phyloP scores from a whole-genome alignment of 257 asterid genomes.

The Solanum etuberosum region DNA sequence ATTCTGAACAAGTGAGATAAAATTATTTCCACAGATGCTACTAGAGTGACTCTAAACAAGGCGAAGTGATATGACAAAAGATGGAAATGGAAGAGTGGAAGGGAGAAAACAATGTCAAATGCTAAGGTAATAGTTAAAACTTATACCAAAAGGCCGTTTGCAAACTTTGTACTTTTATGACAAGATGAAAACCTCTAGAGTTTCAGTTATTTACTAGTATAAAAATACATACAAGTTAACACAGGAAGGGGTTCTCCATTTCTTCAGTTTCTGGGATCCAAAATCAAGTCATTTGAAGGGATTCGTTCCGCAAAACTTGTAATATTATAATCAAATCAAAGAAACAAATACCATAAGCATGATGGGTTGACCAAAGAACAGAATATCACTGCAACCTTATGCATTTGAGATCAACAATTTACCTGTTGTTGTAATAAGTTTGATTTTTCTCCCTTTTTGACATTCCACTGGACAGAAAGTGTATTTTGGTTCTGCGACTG shows the following conservation, averaged over 20 bases:
- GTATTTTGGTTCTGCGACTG: constrained; percentile 43
- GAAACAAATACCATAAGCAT: not conserved
- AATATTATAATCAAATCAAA: not conserved
- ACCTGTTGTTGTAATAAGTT: constrained; percentile 51
- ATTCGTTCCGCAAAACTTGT: not conserved
- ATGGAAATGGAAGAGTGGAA: not conserved
- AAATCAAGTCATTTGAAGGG: not conserved
- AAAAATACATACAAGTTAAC: not conserved
- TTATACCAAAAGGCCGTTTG: not conserved
- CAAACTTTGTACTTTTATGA: not conserved
- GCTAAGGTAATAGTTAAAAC: not conserved
- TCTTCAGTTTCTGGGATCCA: not conserved
- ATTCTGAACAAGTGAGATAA: not conserved
- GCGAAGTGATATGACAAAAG: not conserved
- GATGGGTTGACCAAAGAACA: not conserved
- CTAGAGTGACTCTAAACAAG: not conserved
- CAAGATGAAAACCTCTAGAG: not conserved
- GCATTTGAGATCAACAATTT: not conserved
- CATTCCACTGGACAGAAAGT: constrained; percentile 64
- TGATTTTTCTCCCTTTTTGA: constrained; percentile 53
- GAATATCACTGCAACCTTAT: not conserved
- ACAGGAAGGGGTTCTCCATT: not conserved
- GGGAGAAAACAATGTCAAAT: not conserved
- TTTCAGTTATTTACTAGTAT: not conserved
- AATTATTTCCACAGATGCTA: not conserved